Percentiles rank a stretch among this genome's conserved stretches.
Evolutionary conservation across 371 early-diverging fungal genomes (phyloP).

Genomic region (Apophysomyces ossiformis): DNA sequence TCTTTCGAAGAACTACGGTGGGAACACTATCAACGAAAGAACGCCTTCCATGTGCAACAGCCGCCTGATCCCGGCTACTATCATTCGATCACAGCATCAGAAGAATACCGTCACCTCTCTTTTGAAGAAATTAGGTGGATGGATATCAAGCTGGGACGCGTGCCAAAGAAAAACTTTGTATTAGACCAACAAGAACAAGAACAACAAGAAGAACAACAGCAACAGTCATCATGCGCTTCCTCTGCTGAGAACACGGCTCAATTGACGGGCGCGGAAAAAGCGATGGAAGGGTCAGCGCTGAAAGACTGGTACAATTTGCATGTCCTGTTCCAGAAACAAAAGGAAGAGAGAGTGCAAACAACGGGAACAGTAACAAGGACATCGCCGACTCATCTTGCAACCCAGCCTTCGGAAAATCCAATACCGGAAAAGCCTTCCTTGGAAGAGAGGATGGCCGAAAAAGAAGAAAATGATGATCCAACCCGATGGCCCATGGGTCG

Average conservation of each 20-base stretch:
- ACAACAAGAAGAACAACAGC: neutral
- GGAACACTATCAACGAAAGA: neutral
- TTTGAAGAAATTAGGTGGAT: neutral
- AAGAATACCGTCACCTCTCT: neutral
- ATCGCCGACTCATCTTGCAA: neutral
- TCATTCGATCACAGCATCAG: neutral
- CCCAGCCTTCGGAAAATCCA: neutral
- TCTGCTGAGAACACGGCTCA: no score
- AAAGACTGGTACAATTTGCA: no score
- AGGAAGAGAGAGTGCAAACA: neutral
- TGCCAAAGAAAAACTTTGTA: neutral
- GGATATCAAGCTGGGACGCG: neutral
- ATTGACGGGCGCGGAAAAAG: no score
- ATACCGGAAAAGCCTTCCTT: neutral
- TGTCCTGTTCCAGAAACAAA: no score
- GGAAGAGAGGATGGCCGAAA: no score
- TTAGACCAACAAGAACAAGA: constrained; percentile 11
- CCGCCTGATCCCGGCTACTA: neutral
- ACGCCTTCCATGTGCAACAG: no score
- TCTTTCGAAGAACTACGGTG: constrained; percentile 6
- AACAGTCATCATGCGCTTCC: neutral
- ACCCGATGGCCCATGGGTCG: no score
- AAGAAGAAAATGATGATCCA: no score
- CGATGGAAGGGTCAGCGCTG: no score
- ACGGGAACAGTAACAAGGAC: neutral